phyloP scores from a whole-genome alignment of 1,284 basidiomycete species.

The Tylopilus sp. region DNA sequence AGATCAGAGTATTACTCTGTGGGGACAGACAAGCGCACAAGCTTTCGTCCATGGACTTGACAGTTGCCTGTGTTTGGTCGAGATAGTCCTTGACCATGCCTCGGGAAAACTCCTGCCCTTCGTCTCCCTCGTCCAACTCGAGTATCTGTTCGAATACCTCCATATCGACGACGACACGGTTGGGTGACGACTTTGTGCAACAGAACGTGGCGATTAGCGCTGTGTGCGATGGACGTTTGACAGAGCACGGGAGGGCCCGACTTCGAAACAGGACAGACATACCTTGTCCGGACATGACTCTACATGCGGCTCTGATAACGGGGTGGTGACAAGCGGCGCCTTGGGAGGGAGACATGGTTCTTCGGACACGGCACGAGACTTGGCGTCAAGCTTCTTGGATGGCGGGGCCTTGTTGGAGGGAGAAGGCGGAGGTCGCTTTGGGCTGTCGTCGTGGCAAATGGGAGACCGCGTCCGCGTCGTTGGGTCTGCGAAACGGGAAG shows the following conservation, averaged over 20 bases:
- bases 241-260: not conserved
- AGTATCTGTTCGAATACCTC: constrained; percentile 83
- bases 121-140: constrained; percentile 85
- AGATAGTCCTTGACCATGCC: constrained; percentile 83
- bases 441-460: constrained; percentile 30
- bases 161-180: constrained; percentile 59
- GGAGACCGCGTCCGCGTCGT: constrained; percentile 34
- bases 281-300: constrained; percentile 33
- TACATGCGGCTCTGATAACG: constrained; percentile 13
- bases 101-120: constrained; percentile 68
- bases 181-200: constrained; percentile 13
- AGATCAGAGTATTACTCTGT: constrained; percentile 5
- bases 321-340: constrained; percentile 7
- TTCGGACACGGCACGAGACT: constrained; percentile 35
- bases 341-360: constrained; percentile 23
- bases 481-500: constrained; percentile 32
- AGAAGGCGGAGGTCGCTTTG: constrained; percentile 34
- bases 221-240: not conserved
- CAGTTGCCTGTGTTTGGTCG: constrained; percentile 72
- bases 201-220: constrained; percentile 12
- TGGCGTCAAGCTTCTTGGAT: constrained; percentile 33
- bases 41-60: constrained; percentile 74
- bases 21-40: constrained; percentile 56
- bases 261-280: constrained; percentile 7
- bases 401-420: constrained; percentile 35